These are phyloP conservation scores for Gentiana macrophylla DNA, from an alignment of 257 asterid species.

Conservation along the genomic window DNA sequence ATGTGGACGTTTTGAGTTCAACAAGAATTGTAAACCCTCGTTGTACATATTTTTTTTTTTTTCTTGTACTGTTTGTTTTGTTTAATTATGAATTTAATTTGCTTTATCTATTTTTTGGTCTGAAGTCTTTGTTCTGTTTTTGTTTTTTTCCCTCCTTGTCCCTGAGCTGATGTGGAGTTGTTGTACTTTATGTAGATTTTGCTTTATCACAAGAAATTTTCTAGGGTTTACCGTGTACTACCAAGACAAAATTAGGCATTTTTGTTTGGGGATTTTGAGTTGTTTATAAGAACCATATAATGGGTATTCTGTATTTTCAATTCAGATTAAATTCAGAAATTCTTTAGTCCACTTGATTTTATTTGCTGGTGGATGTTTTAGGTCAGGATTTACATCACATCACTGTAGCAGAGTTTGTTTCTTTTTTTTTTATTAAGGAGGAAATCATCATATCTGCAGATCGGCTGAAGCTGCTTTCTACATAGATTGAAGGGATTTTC, in stretches of 20 bases:
- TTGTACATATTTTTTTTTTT: neutral
- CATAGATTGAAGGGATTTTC: constrained; percentile 13
- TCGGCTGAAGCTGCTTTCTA: too few relatives aligned
- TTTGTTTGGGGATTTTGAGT: too few relatives aligned
- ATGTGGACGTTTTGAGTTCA: constrained; percentile 10
- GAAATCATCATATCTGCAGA: constrained; percentile 6
- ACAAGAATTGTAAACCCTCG: constrained; percentile 3
- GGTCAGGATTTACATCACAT: constrained; percentile 7
- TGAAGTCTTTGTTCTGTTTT: neutral
- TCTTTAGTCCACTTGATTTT: neutral
- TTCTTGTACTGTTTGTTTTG: neutral
- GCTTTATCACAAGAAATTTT: neutral
- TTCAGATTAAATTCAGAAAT: neutral
- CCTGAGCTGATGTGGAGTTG: constrained; percentile 6
- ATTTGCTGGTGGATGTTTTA: neutral
- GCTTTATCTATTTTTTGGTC: neutral
- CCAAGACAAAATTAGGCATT: too few relatives aligned
- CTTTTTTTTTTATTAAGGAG: constrained; percentile 6
- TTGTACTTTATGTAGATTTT: neutral
- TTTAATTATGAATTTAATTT: neutral
- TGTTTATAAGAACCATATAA: too few relatives aligned
- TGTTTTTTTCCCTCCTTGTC: neutral
- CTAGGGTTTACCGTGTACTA: too few relatives aligned
- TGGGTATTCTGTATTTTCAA: too few relatives aligned
- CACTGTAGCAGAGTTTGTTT: constrained; percentile 2